A percentile compares a stretch with the other conserved stretches of the same genome.
Conservation (phyloP, 805 yeast species). For the Zygoascus flipseniorum region DNA sequence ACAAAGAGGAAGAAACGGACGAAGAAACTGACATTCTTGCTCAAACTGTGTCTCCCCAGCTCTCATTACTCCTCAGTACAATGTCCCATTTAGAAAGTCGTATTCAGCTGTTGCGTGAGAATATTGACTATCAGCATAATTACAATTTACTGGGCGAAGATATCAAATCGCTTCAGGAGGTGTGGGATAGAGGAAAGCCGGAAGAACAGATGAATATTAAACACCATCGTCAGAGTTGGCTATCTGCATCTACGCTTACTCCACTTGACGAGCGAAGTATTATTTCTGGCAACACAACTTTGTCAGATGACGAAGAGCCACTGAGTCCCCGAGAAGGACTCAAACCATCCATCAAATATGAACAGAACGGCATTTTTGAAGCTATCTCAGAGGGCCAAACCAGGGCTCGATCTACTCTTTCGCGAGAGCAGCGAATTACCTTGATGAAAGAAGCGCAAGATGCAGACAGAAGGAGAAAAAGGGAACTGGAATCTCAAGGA, state of each 20-base stretch:
- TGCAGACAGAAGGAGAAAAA: conserved; percentile 11
- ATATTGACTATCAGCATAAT: conserved; percentile 6
- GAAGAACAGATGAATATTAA: not conserved
- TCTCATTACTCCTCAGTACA: conserved; percentile 4
- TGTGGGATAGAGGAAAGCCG: conserved; percentile 14
- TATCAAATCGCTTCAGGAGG: conserved; percentile 12
- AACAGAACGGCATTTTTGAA: conserved; percentile 6
- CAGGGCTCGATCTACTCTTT: conserved; percentile 1
- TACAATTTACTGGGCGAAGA: conserved; percentile 17
- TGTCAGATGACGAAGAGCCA: conserved; percentile 8
- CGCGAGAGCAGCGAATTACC: conserved; percentile 18
- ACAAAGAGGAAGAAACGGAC: conserved; percentile 1
- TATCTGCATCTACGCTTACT: not conserved
- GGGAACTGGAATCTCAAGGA: conserved; percentile 8
- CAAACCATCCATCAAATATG: conserved; percentile 4
- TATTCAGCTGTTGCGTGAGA: conserved; percentile 16
- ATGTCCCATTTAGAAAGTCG: conserved; percentile 18
- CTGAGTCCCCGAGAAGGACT: conserved; percentile 8
- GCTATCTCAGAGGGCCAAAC: conserved; percentile 5
- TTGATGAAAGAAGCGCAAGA: conserved; percentile 17
- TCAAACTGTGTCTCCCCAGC: not conserved
- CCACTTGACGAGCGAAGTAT: not conserved
- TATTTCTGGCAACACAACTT: conserved; percentile 2
- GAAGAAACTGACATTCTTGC: not conserved
- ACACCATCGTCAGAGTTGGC: not conserved